A percentile compares a stretch with the other conserved stretches of the same genome.
Evolutionary conservation across 192 early-diverging fungal genomes (phyloP).

Genomic region (Mortierella claussenii): DNA sequence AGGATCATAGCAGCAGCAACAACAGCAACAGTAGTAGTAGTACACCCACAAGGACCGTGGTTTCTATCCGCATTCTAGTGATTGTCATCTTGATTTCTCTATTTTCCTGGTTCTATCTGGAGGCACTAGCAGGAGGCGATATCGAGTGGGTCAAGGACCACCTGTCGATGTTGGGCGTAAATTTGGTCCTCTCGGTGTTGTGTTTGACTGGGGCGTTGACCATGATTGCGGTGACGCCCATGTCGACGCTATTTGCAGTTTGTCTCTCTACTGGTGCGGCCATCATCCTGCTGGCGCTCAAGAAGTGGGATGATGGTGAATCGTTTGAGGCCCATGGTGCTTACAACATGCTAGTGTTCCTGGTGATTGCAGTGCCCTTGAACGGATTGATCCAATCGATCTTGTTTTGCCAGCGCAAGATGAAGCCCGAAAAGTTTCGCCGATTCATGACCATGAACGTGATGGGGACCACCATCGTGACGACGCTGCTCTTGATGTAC

Average conservation of each 20-base stretch:
- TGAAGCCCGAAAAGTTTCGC: slow-evolving; percentile 30
- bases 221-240: slow-evolving; percentile 54
- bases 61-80: slow-evolving; percentile 35
- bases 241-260: slow-evolving; percentile 46
- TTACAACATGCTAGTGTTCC: slow-evolving; percentile 66
- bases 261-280: slow-evolving; percentile 10
- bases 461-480: slow-evolving; percentile 17
- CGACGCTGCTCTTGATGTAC: slow-evolving; percentile 44
- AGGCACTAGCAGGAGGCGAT: slow-evolving; percentile 55
- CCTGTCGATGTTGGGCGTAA: slow-evolving; percentile 55
- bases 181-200: slow-evolving; percentile 55
- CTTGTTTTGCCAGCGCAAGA: slow-evolving; percentile 24
- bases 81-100: slow-evolving; percentile 40
- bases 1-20: neutral
- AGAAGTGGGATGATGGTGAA: slow-evolving; percentile 66
- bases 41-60: neutral
- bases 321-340: slow-evolving; percentile 66
- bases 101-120: slow-evolving; percentile 47
- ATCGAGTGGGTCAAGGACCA: slow-evolving; percentile 62
- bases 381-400: slow-evolving; percentile 57
- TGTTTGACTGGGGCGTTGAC: slow-evolving; percentile 55
- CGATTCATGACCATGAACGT: slow-evolving; percentile 44
- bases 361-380: slow-evolving; percentile 61
- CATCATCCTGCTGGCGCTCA: slow-evolving; percentile 40
- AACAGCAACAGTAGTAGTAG: neutral